Conservation (phyloP, 1,284 basidiomycete species). For the Puccinia coronata region DNA sequence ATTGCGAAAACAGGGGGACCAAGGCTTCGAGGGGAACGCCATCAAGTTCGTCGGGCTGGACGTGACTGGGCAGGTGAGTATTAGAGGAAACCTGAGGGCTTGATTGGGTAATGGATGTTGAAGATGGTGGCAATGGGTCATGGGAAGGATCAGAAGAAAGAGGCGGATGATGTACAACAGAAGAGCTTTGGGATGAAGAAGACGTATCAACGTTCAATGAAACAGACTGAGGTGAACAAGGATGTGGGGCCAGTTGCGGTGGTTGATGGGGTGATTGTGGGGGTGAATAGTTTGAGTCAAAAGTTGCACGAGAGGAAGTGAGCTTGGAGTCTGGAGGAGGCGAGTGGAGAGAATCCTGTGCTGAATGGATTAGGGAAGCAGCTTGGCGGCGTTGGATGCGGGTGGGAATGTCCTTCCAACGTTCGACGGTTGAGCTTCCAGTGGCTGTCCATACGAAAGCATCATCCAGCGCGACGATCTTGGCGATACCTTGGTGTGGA, state of each 20-base stretch:
- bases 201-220: conserved; percentile 2
- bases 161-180: not conserved
- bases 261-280: not conserved
- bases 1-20: conserved; percentile 45
- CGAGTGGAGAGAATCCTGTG: not conserved
- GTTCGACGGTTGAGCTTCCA: conserved; percentile 73
- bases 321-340: not conserved
- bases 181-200: not conserved
- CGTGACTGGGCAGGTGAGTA: not conserved
- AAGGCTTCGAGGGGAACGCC: conserved; percentile 42
- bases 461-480: conserved; percentile 81
- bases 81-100: not conserved
- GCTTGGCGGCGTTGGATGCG: conserved; percentile 49
- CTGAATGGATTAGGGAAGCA: not conserved
- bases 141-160: conserved; percentile 60
- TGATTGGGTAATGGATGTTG: conserved; percentile 24
- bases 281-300: not conserved
- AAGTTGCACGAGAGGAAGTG: not conserved
- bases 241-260: conserved; percentile 1
- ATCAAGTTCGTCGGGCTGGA: not conserved
- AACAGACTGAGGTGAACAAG: conserved; percentile 26
- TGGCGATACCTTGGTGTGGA: conserved; percentile 73
- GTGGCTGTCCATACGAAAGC: conserved; percentile 87
- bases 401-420: conserved; percentile 71
- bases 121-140: conserved; percentile 64